phyloP scores from a whole-genome alignment of 2,329 filamentous ascomycete genomes.

The Phialophora tarda region DNA sequence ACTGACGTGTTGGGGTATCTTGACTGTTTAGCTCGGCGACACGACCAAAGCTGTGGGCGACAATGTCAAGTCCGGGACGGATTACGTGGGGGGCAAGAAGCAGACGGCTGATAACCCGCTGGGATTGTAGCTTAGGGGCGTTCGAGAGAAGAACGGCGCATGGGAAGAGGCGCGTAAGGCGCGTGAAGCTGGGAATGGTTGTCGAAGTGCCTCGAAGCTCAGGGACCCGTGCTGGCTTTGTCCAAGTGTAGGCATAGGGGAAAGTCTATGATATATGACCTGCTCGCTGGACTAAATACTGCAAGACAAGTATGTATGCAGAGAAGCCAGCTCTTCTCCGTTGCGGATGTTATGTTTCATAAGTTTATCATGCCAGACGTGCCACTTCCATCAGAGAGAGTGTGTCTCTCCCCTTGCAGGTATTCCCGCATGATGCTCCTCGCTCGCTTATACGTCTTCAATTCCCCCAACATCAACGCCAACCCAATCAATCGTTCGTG shows the following conservation, averaged over 20 bases:
- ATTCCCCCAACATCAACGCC: background rate
- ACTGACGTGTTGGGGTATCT: background rate
- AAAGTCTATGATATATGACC: background rate
- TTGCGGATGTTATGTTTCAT: background rate
- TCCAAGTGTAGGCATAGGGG: background rate
- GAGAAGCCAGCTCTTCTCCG: background rate
- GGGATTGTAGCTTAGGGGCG: constrained; percentile 29
- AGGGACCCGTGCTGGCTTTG: background rate
- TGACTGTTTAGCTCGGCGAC: constrained; percentile 26
- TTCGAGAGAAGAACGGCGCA: background rate
- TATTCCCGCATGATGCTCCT: background rate
- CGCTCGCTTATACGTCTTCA: background rate
- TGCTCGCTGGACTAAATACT: background rate
- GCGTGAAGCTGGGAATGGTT: background rate
- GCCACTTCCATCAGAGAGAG: background rate
- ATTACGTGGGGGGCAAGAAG: constrained; percentile 38
- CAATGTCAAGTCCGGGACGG: constrained; percentile 28
- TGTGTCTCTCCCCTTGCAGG: background rate
- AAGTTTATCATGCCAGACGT: background rate
- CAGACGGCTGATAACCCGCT: constrained; percentile 40
- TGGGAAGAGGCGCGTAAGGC: background rate
- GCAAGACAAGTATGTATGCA: background rate
- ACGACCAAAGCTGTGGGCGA: constrained; percentile 34
- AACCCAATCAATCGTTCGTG: background rate
- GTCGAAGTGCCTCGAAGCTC: background rate